A percentile compares a stretch with the other conserved stretches of the same genome.
These are phyloP conservation scores for Cephaloascus albidus DNA, from an alignment of 805 yeast species.

Conservation along the genomic window DNA sequence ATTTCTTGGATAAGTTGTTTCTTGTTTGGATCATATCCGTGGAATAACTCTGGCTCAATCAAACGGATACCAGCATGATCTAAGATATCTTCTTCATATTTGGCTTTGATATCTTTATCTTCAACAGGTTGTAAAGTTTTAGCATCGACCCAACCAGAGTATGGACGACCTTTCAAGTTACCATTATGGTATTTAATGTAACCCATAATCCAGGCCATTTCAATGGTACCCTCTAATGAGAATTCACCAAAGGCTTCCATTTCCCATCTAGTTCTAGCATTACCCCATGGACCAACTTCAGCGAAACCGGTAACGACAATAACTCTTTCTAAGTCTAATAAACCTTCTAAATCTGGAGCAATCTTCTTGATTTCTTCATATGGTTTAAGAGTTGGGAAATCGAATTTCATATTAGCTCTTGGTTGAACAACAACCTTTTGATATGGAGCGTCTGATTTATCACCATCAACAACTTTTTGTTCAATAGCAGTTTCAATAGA, in stretches of 20 bases:
- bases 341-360: slow-evolving; percentile 75
- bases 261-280: slow-evolving; percentile 98
- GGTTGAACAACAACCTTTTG: slow-evolving; percentile 74
- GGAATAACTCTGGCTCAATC: slow-evolving; percentile 90
- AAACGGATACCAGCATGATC: slow-evolving; percentile 96
- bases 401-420: slow-evolving; percentile 89
- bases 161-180: slow-evolving; percentile 78
- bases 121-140: slow-evolving; percentile 90
- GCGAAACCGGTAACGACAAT: slow-evolving; percentile 96
- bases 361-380: slow-evolving; percentile 62
- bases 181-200: slow-evolving; percentile 93
- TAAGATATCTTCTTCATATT: slow-evolving; percentile 82
- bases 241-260: slow-evolving; percentile 95
- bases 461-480: slow-evolving; percentile 78
- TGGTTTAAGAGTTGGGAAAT: slow-evolving; percentile 82
- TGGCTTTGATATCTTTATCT: slow-evolving; percentile 85
- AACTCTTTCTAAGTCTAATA: slow-evolving; percentile 85
- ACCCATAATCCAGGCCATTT: slow-evolving; percentile 99
- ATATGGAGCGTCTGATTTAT: slow-evolving; percentile 78
- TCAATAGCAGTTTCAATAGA: slow-evolving; percentile 89
- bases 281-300: slow-evolving; percentile 99
- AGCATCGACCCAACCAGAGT: slow-evolving; percentile 96
- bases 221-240: slow-evolving; percentile 95
- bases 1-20: slow-evolving; percentile 93
- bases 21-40: slow-evolving; percentile 91